phyloP scores from a whole-genome alignment of 306 rosid genomes.

The Fragaria ananassa region DNA sequence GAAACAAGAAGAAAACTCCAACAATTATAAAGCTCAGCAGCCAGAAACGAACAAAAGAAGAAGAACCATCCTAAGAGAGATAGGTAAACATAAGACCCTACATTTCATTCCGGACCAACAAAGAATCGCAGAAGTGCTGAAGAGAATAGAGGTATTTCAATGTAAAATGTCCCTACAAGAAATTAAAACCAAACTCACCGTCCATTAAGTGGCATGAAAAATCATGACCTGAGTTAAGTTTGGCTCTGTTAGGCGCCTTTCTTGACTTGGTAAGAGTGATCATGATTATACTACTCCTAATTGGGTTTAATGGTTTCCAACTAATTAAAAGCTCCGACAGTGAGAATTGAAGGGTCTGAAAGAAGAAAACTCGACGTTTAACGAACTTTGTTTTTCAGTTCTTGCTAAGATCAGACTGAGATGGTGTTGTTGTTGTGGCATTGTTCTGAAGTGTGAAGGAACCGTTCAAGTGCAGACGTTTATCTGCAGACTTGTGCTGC shows the following conservation, averaged over 20 bases:
- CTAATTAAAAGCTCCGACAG: constrained; percentile 1
- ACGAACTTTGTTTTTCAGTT: background rate
- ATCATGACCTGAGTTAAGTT: constrained; percentile 19
- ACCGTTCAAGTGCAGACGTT: background rate
- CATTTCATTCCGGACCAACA: constrained; percentile 30
- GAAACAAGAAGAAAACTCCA: constrained; percentile 1
- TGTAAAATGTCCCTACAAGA: constrained; percentile 36
- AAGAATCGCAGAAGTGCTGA: constrained; percentile 9
- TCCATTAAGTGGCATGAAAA: constrained; percentile 34
- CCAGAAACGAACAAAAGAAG: constrained; percentile 27
- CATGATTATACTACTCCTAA: background rate
- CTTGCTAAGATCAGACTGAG: too few species aligned
- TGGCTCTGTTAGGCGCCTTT: constrained; percentile 40
- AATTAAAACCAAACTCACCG: constrained; percentile 40
- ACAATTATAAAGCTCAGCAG: constrained; percentile 13
- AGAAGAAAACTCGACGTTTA: background rate
- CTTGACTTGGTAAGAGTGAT: constrained; percentile 29
- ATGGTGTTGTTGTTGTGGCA: background rate
- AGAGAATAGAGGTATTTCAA: background rate
- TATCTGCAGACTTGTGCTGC: background rate
- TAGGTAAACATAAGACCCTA: constrained; percentile 30
- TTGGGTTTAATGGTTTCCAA: constrained; percentile 31
- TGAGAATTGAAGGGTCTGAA: background rate
- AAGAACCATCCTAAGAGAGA: constrained; percentile 8
- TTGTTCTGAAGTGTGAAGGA: background rate